These are phyloP conservation scores for Penicillium sp. DNA, from an alignment of 2,329 filamentous ascomycete species.

Conservation along the genomic window DNA sequence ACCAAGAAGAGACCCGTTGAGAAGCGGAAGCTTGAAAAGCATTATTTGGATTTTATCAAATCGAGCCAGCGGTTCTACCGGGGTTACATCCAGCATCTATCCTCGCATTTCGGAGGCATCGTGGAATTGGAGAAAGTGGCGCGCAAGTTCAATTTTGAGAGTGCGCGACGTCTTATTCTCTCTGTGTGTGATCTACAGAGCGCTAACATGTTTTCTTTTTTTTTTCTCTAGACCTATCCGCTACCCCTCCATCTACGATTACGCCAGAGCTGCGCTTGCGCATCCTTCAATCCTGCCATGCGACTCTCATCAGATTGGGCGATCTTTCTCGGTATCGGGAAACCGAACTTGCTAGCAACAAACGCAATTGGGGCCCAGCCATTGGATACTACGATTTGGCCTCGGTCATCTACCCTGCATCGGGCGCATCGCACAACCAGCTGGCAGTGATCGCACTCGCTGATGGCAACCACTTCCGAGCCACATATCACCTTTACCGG, in stretches of 20 bases:
- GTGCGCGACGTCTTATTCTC: slow-evolving; percentile 41
- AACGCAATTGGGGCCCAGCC: slow-evolving; percentile 78
- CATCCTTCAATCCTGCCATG: slow-evolving; percentile 77
- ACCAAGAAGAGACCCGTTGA: slow-evolving; percentile 63
- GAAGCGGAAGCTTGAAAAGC: slow-evolving; percentile 78
- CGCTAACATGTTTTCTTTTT: neutral
- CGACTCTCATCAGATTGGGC: slow-evolving; percentile 82
- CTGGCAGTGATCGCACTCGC: slow-evolving; percentile 83
- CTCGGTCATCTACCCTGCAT: slow-evolving; percentile 75
- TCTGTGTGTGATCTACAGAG: neutral
- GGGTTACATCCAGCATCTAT: slow-evolving; percentile 79
- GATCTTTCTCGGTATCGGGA: slow-evolving; percentile 88
- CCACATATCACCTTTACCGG: slow-evolving; percentile 89
- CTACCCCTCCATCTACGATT: slow-evolving; percentile 54
- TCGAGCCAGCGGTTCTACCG: slow-evolving; percentile 88
- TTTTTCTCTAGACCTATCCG: slow-evolving; percentile 47
- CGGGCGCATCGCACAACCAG: slow-evolving; percentile 86
- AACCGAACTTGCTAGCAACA: slow-evolving; percentile 72
- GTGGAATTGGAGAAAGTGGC: slow-evolving; percentile 65
- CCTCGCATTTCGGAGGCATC: slow-evolving; percentile 63
- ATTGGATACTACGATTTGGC: slow-evolving; percentile 86
- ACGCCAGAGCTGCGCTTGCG: slow-evolving; percentile 60
- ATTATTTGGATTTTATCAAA: slow-evolving; percentile 85
- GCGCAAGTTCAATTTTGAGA: slow-evolving; percentile 55
- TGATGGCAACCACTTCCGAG: slow-evolving; percentile 77